Evolutionary conservation across 2,329 filamentous ascomycete genomes (phyloP), one percentile per base, ranked within the genome.

Genomic region (Paraphoma chrysanthemicola): DNA sequence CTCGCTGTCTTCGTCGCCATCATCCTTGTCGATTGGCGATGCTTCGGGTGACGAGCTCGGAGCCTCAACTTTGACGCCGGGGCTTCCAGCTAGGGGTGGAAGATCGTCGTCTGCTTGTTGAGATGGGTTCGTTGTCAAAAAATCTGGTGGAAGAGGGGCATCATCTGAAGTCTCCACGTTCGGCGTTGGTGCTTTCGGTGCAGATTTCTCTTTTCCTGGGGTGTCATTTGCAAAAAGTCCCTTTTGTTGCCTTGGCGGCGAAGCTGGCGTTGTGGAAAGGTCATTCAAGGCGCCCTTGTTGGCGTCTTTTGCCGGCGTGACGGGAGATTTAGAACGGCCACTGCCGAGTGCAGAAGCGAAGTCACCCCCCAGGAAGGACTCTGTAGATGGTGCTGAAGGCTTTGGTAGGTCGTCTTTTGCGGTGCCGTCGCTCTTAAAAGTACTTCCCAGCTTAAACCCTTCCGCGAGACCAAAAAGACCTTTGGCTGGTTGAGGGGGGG

Each of bases 391-490:
- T 18, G 74, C 71, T 18, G 76, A 71, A 14, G 83, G 78, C 59
- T 84, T 85, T 8, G 83, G 80, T 36, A 82, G 76, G 54, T 89
- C 86, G 23, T 90, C 83, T 55, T 86, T 87, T 1, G 85, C 81
- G 44, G 82, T 81, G 6, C 85, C 82, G 62, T 91, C 88, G 8
- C 83, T 81, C 67, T 88, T 86, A 77, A 92, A 92, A 1, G 85
- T 88, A 30, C 86, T 88, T 39, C 84, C 83, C 14, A 92, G 79
- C 64, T 90, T 89, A 77, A 92, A 92, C 0, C 85, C 83, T 14
- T 66, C 67, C 50, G 60, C 61, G 54, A 66, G 65, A 42, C 73
- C 72, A 36, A 74, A 77, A 6, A 78, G 56, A 31, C 72, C 71
- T 48, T 68, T 60, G 36, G 67, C 53, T 45, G 62, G 39, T 45